Evolutionary conservation across 2,329 filamentous ascomycete species (phyloP).

Genomic region (Colletotrichum incanum): DNA sequence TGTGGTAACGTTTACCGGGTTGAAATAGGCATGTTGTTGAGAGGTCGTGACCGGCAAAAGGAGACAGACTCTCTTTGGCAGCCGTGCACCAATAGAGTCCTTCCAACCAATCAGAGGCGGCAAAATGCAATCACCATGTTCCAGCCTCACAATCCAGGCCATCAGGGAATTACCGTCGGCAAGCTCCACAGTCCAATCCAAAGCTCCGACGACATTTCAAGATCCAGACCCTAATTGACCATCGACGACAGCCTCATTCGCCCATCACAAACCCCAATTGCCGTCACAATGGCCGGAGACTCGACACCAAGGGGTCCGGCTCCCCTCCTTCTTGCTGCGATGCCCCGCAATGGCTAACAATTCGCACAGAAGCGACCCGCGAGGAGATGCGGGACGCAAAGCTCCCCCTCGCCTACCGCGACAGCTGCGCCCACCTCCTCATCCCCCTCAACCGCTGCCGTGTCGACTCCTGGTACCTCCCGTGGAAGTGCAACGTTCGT

Average conservation of each 20-base stretch:
- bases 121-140: conserved; percentile 12
- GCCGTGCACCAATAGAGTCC: background rate
- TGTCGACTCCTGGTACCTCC: conserved; percentile 90
- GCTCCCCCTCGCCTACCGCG: conserved; percentile 91
- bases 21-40: background rate
- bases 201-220: conserved; percentile 43
- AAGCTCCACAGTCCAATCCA: conserved; percentile 41
- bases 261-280: conserved; percentile 39
- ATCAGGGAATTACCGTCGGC: conserved; percentile 13
- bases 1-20: background rate
- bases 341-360: conserved; percentile 17
- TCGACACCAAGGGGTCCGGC: conserved; percentile 40
- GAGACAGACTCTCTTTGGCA: background rate
- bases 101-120: conserved; percentile 17
- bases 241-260: conserved; percentile 36
- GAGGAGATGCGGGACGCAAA: conserved; percentile 95
- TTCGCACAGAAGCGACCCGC: conserved; percentile 72
- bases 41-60: too few relatives aligned
- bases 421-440: conserved; percentile 94
- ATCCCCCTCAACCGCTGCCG: conserved; percentile 98
- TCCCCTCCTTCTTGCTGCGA: background rate
- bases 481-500: conserved; percentile 97
- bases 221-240: conserved; percentile 33
- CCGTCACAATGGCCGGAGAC: conserved; percentile 43
- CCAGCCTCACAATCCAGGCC: conserved; percentile 34